A percentile compares a stretch with the other conserved stretches of the same genome.
These are phyloP conservation scores for Zea mays DNA, from an alignment of 176 grass and related monocot species.

Conservation along the genomic window Zm-B73-REFERENCE-NAM-5.0 NC_050098.1:189411501-189412000, in stretches of 20 bases:
- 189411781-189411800: too few species aligned
- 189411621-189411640: slow-evolving; percentile 22
- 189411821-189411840: too few species aligned
- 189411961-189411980: slow-evolving; percentile 7
- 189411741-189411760: too few species aligned
- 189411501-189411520: slow-evolving; percentile 85
- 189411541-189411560: slow-evolving; percentile 65
- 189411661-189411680: slow-evolving; percentile 8
- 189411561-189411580: neutral
- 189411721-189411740: neutral
- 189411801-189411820: too few species aligned
- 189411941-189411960: slow-evolving; percentile 31
- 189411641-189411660: slow-evolving; percentile 21
- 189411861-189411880: too few species aligned
- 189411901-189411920: too few species aligned
- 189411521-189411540: slow-evolving; percentile 60
- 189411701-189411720: slow-evolving; percentile 33
- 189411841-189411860: too few species aligned
- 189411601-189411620: slow-evolving; percentile 33
- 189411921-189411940: slow-evolving; percentile 40
- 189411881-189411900: too few species aligned
- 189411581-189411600: slow-evolving; percentile 19
- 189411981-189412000: neutral
- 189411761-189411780: too few species aligned
- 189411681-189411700: slow-evolving; percentile 24